Evolutionary conservation across 139 green algal genomes (phyloP).

Genomic region (Chlamydomonas sp.): DNA sequence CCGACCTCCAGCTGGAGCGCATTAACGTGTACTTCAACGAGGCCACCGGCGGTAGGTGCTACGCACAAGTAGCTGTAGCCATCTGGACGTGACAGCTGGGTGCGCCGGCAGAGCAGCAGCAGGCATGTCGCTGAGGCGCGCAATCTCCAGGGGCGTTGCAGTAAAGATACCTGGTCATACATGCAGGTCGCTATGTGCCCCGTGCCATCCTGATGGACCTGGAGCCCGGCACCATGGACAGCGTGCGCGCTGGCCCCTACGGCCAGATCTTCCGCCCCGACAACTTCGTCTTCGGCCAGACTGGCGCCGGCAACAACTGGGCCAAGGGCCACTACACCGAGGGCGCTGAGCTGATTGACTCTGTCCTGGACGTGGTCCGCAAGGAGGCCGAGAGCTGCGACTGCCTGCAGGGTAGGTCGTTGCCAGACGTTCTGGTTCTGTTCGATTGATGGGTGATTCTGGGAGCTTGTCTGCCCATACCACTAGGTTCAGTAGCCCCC

Average conservation of each 20-base stretch:
- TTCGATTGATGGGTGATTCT: neutral
- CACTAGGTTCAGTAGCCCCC: neutral
- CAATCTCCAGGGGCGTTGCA: too few relatives aligned
- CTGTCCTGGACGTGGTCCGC: constrained; percentile 97
- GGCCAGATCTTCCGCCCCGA: constrained; percentile 95
- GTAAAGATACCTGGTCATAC: neutral
- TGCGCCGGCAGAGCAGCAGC: too few relatives aligned
- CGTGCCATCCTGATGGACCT: constrained; percentile 98
- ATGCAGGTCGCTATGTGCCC: constrained; percentile 94
- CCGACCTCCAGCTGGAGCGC: constrained; percentile 98
- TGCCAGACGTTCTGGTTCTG: neutral
- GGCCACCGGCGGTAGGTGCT: constrained; percentile 86
- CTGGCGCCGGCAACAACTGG: constrained; percentile 98
- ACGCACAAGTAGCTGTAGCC: neutral
- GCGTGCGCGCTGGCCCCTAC: constrained; percentile 94
- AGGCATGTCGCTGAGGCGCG: too few relatives aligned
- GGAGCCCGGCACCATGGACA: constrained; percentile 98
- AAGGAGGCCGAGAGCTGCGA: constrained; percentile 99
- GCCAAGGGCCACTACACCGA: constrained; percentile 99
- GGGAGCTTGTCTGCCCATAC: neutral
- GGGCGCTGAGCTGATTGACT: constrained; percentile 98
- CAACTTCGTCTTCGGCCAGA: constrained; percentile 99
- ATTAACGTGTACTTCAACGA: constrained; percentile 99
- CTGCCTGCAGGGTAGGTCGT: constrained; percentile 92
- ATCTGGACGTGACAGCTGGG: too few relatives aligned